Evolutionary conservation across 1,284 basidiomycete species (phyloP), one percentile per base, ranked within the genome.

Genomic region (Schizophyllum amplum): DNA sequence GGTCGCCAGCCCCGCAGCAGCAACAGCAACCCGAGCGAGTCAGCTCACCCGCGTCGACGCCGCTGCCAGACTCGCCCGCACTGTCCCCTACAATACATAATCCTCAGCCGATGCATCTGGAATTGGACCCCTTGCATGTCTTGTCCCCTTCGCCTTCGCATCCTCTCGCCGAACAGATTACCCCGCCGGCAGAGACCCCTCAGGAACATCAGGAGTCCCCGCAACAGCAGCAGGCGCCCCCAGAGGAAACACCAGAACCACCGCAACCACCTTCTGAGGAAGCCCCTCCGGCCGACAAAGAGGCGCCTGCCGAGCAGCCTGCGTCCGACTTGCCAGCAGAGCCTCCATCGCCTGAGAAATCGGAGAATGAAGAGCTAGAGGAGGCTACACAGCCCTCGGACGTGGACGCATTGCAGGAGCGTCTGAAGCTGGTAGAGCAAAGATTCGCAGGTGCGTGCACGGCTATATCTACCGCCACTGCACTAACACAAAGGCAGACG

Each of bases 361-460:
- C 51, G 23, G 51, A 56, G 24, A 56, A 27, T n/a, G 17, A 46
- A 24, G 33, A 48, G 13, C 49, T 42, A 1, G 52, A 24, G 11
- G 53, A 60, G 13, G 20, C 51, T 26, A 27, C 25, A n/a, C 48
- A 52, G 20, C 25, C 17, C 9, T 51, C 46, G 55, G 75, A 76
- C 57, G 69, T 86, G 5, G 86, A 87, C 52, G 72, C 70, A 42
- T 68, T 91, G 53, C 85, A 82, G 66, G 77, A 82, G 61, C 78
- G 81, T 47, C 70, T 91, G 56, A 83, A 79, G 64, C 71, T 84
- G 23, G 79, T 90, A 1, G 88, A 91, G 63, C 81, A 87, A 65
- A 77, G 83, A 22, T 90, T 91, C 66, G 63, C 81, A 61, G 87
- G 89, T 86, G 68, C 46, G 72, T 62, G 23, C 25, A 26, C 47